Base-by-base conservation (phyloP, 768 basidiomycete species). In the Pulveroboletus frians region DNA sequence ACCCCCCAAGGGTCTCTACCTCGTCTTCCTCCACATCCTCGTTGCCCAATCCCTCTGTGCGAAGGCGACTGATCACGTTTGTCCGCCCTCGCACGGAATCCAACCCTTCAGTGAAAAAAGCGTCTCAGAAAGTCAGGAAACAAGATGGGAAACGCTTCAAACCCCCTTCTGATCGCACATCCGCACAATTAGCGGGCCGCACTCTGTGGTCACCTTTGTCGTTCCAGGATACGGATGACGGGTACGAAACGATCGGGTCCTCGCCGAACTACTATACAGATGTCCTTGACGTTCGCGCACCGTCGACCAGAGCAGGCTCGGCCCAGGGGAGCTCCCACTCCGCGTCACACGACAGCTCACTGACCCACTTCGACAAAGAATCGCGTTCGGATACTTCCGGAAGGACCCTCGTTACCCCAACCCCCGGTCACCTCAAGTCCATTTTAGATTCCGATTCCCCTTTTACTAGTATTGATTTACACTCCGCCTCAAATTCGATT, bases 231-330 rank as follows among this genome's bases (percentile, higher is more conserved):
- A 6, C 5, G 21, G 29, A 6, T 5, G 46, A 29, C 5, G 49
- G 27, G 26, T 21, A 5, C 23, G 9, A 7, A 35, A 49, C 13
- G 9, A 10, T 35, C 2, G 26, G 1, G 11, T 26, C 42, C 4
- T 51, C 37, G 9, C 21, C 38, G 37, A 43, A 0, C 18, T 39
- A 53, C n/a, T 54, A 46, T 26, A 23, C 40, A 20, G 55, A 64
- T 6, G 61, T 65, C 6, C 47, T 68, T 5, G 66, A 64, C 30
- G 56, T 68, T 20, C 39, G 48, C 8, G 52, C 59, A 13, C 49
- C 29, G 17, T 46, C 57, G 5, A 26, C 21, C 26, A 21, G 11
- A 26, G 36, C 21, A 10, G 38, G 3, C 34, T 52, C 53, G 34
- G 13, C 18, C 3, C 23, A 14, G 37, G 31, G n/a, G 48, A 34